A percentile compares a stretch with the other conserved stretches of the same genome.
These are phyloP conservation scores for Plenodomus biglobosus DNA, from an alignment of 2,329 filamentous ascomycete species.

Conservation along the genomic window DNA sequence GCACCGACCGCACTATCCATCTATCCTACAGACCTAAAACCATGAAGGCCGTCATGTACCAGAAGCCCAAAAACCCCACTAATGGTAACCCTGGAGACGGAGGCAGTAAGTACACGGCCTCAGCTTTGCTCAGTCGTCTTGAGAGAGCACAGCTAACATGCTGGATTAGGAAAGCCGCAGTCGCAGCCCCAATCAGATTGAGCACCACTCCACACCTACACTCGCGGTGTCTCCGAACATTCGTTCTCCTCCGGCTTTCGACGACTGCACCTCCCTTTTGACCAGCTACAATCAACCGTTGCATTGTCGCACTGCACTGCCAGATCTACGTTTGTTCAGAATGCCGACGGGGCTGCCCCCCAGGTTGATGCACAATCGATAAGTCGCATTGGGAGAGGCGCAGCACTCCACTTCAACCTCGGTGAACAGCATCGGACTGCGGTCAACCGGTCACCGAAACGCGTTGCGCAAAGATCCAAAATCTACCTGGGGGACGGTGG, in stretches of 20 bases:
- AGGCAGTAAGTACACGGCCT: slow-evolving; percentile 28
- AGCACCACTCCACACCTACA: slow-evolving; percentile 6
- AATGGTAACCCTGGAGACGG: slow-evolving; percentile 19
- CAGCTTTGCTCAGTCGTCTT: too few species aligned
- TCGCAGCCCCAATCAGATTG: slow-evolving; percentile 14
- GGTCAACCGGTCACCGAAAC: not conserved
- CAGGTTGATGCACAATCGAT: not conserved
- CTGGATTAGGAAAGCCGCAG: slow-evolving; percentile 16
- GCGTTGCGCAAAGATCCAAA: not conserved
- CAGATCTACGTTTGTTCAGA: not conserved
- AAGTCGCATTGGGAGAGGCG: not conserved
- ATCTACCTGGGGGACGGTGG: not conserved
- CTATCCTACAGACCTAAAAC: slow-evolving; percentile 5
- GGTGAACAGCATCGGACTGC: not conserved
- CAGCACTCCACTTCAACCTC: not conserved
- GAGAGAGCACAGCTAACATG: too few species aligned
- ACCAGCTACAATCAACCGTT: too few species aligned
- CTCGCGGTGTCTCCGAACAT: not conserved
- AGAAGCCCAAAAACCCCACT: slow-evolving; percentile 12
- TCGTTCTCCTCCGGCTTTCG: too few species aligned
- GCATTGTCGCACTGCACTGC: too few species aligned
- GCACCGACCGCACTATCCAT: not conserved
- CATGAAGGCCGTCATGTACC: slow-evolving; percentile 14
- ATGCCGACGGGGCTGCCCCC: too few species aligned
- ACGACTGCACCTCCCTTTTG: too few species aligned